Percentiles rank a stretch among this genome's conserved stretches.
Conservation (phyloP, 306 rosid genomes). For the Ormosia semicastrata region DNA sequence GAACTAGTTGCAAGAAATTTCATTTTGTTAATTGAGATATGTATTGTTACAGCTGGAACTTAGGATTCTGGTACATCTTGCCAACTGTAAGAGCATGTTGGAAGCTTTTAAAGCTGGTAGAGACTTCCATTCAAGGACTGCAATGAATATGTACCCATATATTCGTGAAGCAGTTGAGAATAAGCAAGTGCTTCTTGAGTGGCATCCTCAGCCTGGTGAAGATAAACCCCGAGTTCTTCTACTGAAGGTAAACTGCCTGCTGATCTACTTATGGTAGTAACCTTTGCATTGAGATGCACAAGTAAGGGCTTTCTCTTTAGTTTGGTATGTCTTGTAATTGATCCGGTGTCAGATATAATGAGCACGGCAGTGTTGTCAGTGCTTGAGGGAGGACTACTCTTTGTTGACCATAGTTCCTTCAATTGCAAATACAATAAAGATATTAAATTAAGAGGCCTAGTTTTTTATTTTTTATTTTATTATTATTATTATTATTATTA, state of each 20-base stretch:
- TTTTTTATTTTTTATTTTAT: no score
- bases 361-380: neutral
- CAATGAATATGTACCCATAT: constrained; percentile 96
- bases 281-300: neutral
- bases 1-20: neutral
- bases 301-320: neutral
- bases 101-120: constrained; percentile 96
- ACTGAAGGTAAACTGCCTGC: constrained; percentile 60
- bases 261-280: neutral
- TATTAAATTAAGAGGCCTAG: neutral
- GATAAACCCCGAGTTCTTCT: constrained; percentile 95
- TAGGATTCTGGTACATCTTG: constrained; percentile 95
- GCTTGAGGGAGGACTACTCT: neutral
- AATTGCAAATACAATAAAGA: neutral
- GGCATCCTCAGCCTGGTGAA: constrained; percentile 95
- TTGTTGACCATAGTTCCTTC: neutral
- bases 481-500: no score
- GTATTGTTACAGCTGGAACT: constrained; percentile 82
- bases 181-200: constrained; percentile 83
- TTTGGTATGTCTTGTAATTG: constrained; percentile 10
- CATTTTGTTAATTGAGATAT: constrained; percentile 32
- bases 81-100: constrained; percentile 93
- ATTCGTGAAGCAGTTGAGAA: constrained; percentile 80
- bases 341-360: neutral
- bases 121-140: constrained; percentile 98